Percentiles rank a stretch among this genome's conserved stretches.
phyloP scores from a whole-genome alignment of 225 moss, liverwort and hornwort genomes.

The Lunularia cruciata region DNA sequence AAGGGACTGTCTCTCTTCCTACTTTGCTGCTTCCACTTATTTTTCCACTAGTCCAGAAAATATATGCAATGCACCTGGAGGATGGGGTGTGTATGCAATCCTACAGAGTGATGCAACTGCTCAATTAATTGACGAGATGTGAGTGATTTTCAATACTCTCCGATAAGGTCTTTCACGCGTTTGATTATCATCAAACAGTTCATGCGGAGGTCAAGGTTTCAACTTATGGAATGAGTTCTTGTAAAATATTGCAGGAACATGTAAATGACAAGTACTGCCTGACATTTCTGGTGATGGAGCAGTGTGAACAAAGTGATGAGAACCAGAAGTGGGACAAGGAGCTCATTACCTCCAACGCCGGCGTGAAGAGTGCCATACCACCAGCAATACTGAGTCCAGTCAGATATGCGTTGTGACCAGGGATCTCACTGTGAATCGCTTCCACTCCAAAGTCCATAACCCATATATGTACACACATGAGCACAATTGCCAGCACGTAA shows the following conservation, averaged over 20 bases:
- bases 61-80: no score
- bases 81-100: no score
- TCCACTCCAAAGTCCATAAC: conserved; percentile 85
- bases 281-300: no score
- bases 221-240: not conserved
- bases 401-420: conserved; percentile 80
- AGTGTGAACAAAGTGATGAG: not conserved
- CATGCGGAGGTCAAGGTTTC: no score
- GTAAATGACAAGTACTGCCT: not conserved
- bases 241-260: not conserved
- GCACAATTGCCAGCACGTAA: conserved; percentile 55
- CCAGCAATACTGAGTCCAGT: conserved; percentile 91
- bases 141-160: no score
- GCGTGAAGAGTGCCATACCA: conserved; percentile 53
- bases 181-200: no score
- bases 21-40: no score
- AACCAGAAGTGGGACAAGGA: not conserved
- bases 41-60: no score
- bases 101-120: no score
- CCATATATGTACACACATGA: conserved; percentile 66
- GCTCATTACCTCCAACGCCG: conserved; percentile 38
- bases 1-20: no score
- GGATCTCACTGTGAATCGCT: conserved; percentile 83
- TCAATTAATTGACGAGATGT: no score
- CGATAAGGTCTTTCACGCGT: no score